Base-by-base conservation (phyloP, 73 alveolate species). In the Uronychia binucleata region DNA sequence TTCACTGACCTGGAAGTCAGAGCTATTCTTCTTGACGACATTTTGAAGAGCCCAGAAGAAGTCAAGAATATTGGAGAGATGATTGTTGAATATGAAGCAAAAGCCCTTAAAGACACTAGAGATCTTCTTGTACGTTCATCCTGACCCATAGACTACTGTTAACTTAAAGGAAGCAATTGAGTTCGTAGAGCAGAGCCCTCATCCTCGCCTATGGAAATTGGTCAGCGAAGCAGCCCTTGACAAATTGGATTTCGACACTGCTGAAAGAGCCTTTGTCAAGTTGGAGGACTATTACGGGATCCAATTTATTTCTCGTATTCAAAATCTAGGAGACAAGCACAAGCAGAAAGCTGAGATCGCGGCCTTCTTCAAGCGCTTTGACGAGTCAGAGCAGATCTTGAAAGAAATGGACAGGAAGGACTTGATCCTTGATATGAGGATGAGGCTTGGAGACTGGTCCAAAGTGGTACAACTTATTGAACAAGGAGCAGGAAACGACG, bases 401-500 rank as follows among this genome's bases (percentile, higher is more conserved):
- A 95, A 95, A 59, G 97, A 96, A 83, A 97, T 97, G 82, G 99
- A 98, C 90, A 92, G 99, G 80, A 98, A 96, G 91, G 99, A 96
- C 82, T 84, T 97, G 60, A 97, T 99, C 19, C 92, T 98, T 35
- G 97, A 93, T 35, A 87, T 98, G 95, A 94, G 99, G 80, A 95
- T 95, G 93, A 98, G 96, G 88, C 88, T 93, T 30, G 99, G 99
- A 27, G 99, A 97, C 86, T 98, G 99, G 99, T 97, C 94, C 79
- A 93, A 95, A 91, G 99, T 97, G 13, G 91, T 98, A 31, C 93
- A 95, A 58, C 88, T 95, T 59, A 91, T 97, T 14, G 96, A 94
- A 67, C 96, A 94, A 67, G 98, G 98, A 32, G 99, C 92, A 19
- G 99, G 99, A 27, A 95, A 94, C 76, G 99, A 97, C 92, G 99